Evolutionary conservation across 2,329 filamentous ascomycete genomes (phyloP).

Genomic region (Diplocarpon rosae): DNA sequence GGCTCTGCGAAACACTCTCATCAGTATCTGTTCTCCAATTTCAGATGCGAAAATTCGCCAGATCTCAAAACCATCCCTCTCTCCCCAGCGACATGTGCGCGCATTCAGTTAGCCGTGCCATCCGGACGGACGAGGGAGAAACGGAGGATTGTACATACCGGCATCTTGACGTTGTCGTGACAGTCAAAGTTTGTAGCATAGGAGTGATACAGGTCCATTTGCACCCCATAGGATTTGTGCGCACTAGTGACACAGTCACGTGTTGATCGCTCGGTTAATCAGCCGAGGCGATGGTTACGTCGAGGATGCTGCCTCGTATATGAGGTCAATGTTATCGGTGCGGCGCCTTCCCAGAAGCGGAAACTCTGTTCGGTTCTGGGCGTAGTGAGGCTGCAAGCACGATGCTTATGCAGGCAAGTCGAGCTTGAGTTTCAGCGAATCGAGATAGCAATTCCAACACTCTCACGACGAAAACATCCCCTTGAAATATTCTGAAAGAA

Average conservation of each 20-base stretch:
- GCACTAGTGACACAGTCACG: no score
- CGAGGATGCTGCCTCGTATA: no score
- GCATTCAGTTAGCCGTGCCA: background rate
- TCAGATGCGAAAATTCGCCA: conserved; percentile 2
- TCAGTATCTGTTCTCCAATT: conserved; percentile 10
- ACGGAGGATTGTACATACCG: conserved; percentile 32
- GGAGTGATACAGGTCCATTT: background rate
- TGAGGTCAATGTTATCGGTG: no score
- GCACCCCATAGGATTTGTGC: no score
- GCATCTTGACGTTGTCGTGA: conserved; percentile 40
- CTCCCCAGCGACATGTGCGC: background rate
- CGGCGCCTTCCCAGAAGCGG: background rate
- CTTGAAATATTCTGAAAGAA: no score
- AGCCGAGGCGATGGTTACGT: no score
- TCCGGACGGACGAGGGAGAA: background rate
- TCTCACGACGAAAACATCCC: background rate
- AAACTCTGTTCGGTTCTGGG: background rate
- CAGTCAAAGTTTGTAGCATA: conserved; percentile 19
- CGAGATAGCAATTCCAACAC: background rate
- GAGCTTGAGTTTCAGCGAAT: conserved; percentile 4
- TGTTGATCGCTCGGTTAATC: no score
- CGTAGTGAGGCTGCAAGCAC: background rate
- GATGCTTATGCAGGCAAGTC: background rate
- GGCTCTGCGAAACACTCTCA: conserved; percentile 53
- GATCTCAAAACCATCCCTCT: background rate